These are phyloP conservation scores for Panicum miliaceum DNA, from an alignment of 176 grass and related monocot genomes.

Conservation along the genomic window DNA sequence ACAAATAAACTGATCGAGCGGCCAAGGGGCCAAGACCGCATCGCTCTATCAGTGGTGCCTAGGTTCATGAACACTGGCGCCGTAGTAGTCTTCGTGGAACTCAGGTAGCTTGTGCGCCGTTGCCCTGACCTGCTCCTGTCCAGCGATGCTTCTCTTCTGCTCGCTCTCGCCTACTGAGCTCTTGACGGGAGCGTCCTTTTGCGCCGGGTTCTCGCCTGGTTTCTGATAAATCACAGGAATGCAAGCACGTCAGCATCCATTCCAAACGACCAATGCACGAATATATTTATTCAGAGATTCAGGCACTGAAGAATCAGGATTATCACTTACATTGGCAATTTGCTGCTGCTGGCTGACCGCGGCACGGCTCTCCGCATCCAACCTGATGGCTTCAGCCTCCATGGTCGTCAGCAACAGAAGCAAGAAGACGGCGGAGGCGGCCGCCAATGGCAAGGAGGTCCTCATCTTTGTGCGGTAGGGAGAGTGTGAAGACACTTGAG, in stretches of 20 bases:
- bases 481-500: neutral
- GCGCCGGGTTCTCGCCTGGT: slow-evolving; percentile 1
- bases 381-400: slow-evolving; percentile 43
- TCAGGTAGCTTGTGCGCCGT: slow-evolving; percentile 52
- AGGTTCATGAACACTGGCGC: slow-evolving; percentile 65
- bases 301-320: neutral
- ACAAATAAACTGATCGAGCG: neutral
- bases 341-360: neutral
- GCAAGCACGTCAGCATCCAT: slow-evolving; percentile 20
- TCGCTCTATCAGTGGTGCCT: slow-evolving; percentile 67
- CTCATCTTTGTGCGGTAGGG: slow-evolving; percentile 25
- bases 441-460: slow-evolving; percentile 13
- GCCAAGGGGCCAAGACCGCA: slow-evolving; percentile 15
- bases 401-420: slow-evolving; percentile 24
- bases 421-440: slow-evolving; percentile 18
- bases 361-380: slow-evolving; percentile 54
- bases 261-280: neutral
- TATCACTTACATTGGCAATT: slow-evolving; percentile 41
- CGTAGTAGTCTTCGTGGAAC: slow-evolving; percentile 81
- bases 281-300: neutral
- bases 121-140: slow-evolving; percentile 17
- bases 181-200: neutral
- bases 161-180: slow-evolving; percentile 10
- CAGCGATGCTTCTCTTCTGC: slow-evolving; percentile 33
- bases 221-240: slow-evolving; percentile 38